phyloP scores from a whole-genome alignment of 1,139 yeast species.

The Protomyces arabidopsidicola region DNA sequence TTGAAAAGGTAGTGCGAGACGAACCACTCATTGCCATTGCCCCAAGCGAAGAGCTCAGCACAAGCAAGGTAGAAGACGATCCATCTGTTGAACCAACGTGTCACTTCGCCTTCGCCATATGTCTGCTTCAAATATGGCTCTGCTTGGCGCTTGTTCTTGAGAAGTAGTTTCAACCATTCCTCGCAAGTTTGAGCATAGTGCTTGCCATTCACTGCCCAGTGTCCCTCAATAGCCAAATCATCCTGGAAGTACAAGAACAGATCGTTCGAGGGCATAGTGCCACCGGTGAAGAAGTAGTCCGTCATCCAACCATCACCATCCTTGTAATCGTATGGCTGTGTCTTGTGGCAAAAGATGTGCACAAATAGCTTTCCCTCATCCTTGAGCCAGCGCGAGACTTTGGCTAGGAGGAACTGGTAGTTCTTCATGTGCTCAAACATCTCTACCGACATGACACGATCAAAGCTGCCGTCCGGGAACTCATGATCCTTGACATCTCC shows the following conservation, averaged over 20 bases:
- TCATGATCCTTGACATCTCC: constrained; percentile 26
- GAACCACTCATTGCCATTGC: constrained; percentile 27
- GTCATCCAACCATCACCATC: constrained; percentile 28
- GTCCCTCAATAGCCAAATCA: constrained; percentile 23
- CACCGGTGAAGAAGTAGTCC: constrained; percentile 28
- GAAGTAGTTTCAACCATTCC: constrained; percentile 24
- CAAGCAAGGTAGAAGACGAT: constrained; percentile 27
- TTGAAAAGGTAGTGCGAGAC: constrained; percentile 25
- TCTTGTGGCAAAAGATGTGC: constrained; percentile 27
- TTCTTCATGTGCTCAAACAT: constrained; percentile 29
- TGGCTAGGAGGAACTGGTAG: constrained; percentile 20
- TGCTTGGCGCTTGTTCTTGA: constrained; percentile 20
- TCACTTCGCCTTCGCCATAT: constrained; percentile 24
- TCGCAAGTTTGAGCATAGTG: constrained; percentile 27
- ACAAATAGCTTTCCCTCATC: constrained; percentile 26
- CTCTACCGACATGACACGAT: constrained; percentile 28
- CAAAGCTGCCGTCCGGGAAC: constrained; percentile 15
- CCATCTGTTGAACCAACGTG: constrained; percentile 27
- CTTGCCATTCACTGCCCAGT: constrained; percentile 27
- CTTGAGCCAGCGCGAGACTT: constrained; percentile 25
- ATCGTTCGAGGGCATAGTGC: constrained; percentile 27
- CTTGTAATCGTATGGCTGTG: constrained; percentile 26
- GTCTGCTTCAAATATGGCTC: constrained; percentile 19
- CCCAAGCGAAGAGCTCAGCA: constrained; percentile 27
- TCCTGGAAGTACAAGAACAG: constrained; percentile 26